A percentile compares a stretch with the other conserved stretches of the same genome.
These are phyloP conservation scores for Scheffersomyces segobiensis DNA, from an alignment of 1,139 yeast species.

Conservation along the genomic window DNA sequence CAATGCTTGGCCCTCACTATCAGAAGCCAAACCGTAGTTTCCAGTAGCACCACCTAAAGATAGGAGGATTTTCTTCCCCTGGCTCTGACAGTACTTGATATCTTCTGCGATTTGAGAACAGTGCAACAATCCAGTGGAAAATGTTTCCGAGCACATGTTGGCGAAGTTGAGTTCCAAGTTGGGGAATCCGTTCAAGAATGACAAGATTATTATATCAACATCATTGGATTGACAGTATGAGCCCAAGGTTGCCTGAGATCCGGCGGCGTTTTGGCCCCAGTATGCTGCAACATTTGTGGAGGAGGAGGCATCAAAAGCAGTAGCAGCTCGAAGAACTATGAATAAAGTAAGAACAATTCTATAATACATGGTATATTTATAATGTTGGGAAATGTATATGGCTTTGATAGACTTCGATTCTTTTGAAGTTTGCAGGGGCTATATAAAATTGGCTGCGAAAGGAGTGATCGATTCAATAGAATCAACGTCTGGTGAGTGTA, in stretches of 20 bases:
- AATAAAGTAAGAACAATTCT: neutral
- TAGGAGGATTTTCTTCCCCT: conserved; percentile 18
- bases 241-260: conserved; percentile 12
- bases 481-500: neutral
- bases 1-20: conserved; percentile 12
- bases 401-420: neutral
- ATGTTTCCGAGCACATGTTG: conserved; percentile 13
- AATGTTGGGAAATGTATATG: neutral
- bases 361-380: neutral
- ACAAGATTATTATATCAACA: conserved; percentile 16
- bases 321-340: neutral
- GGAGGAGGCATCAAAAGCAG: neutral
- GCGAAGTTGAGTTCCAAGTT: conserved; percentile 13
- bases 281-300: conserved; percentile 15
- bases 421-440: neutral
- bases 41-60: conserved; percentile 21
- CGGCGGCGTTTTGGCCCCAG: conserved; percentile 22
- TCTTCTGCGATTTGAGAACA: conserved; percentile 17
- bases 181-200: conserved; percentile 18
- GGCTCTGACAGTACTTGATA: conserved; percentile 17
- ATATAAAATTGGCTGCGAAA: neutral
- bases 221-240: conserved; percentile 14
- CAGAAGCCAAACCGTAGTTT: conserved; percentile 14
- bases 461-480: neutral
- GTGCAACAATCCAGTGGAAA: conserved; percentile 14